Evolutionary conservation across 2,329 filamentous ascomycete species (phyloP), one percentile per base, ranked within the genome.

Genomic region (Fusarium cyanostomum): DNA sequence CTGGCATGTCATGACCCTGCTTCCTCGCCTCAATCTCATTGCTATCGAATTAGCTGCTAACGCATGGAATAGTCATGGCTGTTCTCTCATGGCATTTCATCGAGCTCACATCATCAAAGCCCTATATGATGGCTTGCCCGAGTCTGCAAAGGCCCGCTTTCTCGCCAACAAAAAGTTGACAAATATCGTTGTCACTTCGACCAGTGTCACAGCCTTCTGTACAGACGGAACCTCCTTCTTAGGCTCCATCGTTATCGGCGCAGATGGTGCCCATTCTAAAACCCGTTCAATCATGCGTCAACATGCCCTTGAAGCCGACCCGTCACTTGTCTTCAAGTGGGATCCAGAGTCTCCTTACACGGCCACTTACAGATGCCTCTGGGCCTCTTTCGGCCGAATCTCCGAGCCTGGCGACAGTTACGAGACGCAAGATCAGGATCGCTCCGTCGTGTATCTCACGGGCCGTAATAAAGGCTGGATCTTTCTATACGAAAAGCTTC

Each of bases 401-500:
- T 45, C 42, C 5, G 34, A n/a, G 4, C 30, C 68, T 1, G 74
- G 73, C 7, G 59, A 67, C 24, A 62, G 61, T 26, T 66, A 42
- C 39, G 74, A 77, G 54, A 75, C 73, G 7, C 71, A 74, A 24
- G 58, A 65, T 13, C 58, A 67, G 11, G 63, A 66, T 6, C 41
- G 35, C 3, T 71, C 74, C 0, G 43, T 68, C 24, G 73, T 75
- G 70, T 69, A 71, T 35, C 54, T 78, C 9, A 68, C 65, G 12
- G 72, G 74, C 9, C 55, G 53, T 4, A 69, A 75, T 0, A 67
- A 69, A 6, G 63, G 64, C 5, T 77, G 74, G 72, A 59, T 77
- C 6, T 74, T 76, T 35, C 42, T 77, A 2, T 78, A 76, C 42
- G 68, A 77, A 48, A 72, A 67, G 39, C 58, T 77, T 41, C 3